Conservation (phyloP, 768 basidiomycete genomes). For the Tulasnella sp. region DNA sequence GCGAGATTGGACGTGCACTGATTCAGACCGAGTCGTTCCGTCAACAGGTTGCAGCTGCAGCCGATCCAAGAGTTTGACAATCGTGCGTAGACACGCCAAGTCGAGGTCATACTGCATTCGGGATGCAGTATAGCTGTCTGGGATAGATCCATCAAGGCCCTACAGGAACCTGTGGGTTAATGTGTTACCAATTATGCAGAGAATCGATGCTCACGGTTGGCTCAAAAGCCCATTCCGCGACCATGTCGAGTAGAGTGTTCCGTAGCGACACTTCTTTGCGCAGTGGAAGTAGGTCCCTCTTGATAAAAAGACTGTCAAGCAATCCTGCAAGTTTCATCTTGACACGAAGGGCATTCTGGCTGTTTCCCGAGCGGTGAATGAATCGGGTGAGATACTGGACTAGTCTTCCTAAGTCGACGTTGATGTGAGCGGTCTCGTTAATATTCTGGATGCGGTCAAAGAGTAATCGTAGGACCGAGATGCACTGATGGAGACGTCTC, state of each 20-base stretch:
- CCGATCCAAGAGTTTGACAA: slow-evolving; percentile 66
- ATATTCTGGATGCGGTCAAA: slow-evolving; percentile 60
- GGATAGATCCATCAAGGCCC: background rate
- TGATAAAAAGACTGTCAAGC: slow-evolving; percentile 58
- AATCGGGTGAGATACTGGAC: slow-evolving; percentile 50
- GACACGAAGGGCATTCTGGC: slow-evolving; percentile 47
- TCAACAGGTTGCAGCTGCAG: slow-evolving; percentile 57
- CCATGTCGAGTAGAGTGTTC: slow-evolving; percentile 62
- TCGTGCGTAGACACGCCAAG: slow-evolving; percentile 60
- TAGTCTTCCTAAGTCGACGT: slow-evolving; percentile 34
- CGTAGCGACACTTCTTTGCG: slow-evolving; percentile 61
- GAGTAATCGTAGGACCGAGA: slow-evolving; percentile 65
- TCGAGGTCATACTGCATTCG: slow-evolving; percentile 59
- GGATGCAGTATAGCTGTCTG: background rate
- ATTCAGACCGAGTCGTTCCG: slow-evolving; percentile 44
- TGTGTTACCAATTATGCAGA: background rate
- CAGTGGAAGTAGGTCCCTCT: slow-evolving; percentile 49
- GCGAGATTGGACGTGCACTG: slow-evolving; percentile 61
- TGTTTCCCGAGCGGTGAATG: slow-evolving; percentile 53
- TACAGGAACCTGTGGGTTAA: background rate
- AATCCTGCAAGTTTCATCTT: slow-evolving; percentile 70
- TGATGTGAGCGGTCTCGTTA: slow-evolving; percentile 51
- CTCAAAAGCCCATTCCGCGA: slow-evolving; percentile 57
- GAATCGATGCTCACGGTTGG: background rate
- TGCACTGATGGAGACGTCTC: slow-evolving; percentile 42